Evolutionary conservation across 306 rosid genomes (phyloP).

Genomic region (Glycine soja): DNA sequence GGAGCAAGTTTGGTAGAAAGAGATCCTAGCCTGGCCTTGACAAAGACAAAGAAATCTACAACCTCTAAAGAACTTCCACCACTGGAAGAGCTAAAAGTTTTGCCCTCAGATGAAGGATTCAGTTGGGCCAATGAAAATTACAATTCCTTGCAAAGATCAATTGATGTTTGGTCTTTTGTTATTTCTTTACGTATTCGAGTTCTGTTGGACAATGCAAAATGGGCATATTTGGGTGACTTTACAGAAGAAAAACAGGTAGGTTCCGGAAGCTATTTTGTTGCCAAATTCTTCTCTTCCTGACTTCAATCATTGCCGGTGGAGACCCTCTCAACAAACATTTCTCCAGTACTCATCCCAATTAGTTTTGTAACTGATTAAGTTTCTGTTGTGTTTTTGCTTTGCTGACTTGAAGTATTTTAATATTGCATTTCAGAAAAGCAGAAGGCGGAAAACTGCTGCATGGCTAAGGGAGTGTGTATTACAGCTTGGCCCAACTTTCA

Average conservation of each 20-base stretch:
- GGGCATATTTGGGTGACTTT: slow-evolving; percentile 91
- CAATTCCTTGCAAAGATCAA: slow-evolving; percentile 78
- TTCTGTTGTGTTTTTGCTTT: slow-evolving; percentile 27
- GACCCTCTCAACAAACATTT: slow-evolving; percentile 6
- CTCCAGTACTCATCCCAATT: neutral
- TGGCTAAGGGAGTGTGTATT: slow-evolving; percentile 87
- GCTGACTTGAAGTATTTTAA: slow-evolving; percentile 12
- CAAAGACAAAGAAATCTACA: slow-evolving; percentile 51
- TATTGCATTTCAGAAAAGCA: slow-evolving; percentile 60
- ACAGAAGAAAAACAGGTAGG: slow-evolving; percentile 85
- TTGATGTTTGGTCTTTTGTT: slow-evolving; percentile 95
- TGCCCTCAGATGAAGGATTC: slow-evolving; percentile 92
- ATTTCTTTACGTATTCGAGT: slow-evolving; percentile 80
- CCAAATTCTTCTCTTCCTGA: neutral
- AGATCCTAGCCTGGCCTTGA: slow-evolving; percentile 48
- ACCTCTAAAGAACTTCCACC: slow-evolving; percentile 68
- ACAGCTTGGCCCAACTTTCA: slow-evolving; percentile 96
- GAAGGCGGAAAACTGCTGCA: slow-evolving; percentile 77
- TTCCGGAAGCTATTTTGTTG: slow-evolving; percentile 31
- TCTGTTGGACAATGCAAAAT: slow-evolving; percentile 80
- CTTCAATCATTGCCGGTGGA: neutral
- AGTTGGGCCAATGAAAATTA: slow-evolving; percentile 97
- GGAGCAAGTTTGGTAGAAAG: slow-evolving; percentile 69
- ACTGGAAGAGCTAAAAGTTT: slow-evolving; percentile 74
- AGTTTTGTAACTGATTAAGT: neutral